These are phyloP conservation scores for Boletales sp. DNA, from an alignment of 768 basidiomycete genomes.

Conservation along the genomic window DNA sequence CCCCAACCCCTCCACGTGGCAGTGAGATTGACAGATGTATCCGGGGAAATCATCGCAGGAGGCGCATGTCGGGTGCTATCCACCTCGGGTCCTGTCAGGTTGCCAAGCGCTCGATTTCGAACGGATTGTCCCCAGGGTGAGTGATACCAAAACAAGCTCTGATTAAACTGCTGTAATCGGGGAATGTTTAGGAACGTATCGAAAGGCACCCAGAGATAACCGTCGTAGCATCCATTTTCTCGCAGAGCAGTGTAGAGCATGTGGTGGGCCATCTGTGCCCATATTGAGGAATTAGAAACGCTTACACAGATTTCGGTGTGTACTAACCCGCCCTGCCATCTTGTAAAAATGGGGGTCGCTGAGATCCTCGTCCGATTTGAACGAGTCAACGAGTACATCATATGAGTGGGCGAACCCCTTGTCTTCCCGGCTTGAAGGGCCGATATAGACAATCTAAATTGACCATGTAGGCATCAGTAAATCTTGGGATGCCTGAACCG, in stretches of 20 bases:
- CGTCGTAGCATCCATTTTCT: constrained; percentile 44
- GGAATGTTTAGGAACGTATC: constrained; percentile 49
- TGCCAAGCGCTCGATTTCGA: constrained; percentile 35
- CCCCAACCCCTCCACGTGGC: constrained; percentile 40
- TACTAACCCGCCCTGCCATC: constrained; percentile 42
- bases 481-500: background rate
- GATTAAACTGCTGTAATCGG: constrained; percentile 44
- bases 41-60: constrained; percentile 40
- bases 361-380: constrained; percentile 42
- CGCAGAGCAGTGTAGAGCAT: constrained; percentile 48
- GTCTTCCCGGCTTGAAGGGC: constrained; percentile 45
- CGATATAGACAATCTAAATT: constrained; percentile 44
- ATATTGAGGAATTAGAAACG: background rate
- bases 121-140: constrained; percentile 44
- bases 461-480: background rate
- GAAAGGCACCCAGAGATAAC: constrained; percentile 52
- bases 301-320: background rate
- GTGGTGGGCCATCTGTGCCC: constrained; percentile 45
- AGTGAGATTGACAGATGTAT: constrained; percentile 35
- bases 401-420: constrained; percentile 46
- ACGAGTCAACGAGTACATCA: constrained; percentile 47
- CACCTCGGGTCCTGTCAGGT: constrained; percentile 7
- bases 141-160: constrained; percentile 47
- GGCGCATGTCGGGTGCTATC: constrained; percentile 34
- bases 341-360: constrained; percentile 33